Base-by-base conservation (phyloP, 305 asterid genomes). In the Fraxinus platypoda region DNA sequence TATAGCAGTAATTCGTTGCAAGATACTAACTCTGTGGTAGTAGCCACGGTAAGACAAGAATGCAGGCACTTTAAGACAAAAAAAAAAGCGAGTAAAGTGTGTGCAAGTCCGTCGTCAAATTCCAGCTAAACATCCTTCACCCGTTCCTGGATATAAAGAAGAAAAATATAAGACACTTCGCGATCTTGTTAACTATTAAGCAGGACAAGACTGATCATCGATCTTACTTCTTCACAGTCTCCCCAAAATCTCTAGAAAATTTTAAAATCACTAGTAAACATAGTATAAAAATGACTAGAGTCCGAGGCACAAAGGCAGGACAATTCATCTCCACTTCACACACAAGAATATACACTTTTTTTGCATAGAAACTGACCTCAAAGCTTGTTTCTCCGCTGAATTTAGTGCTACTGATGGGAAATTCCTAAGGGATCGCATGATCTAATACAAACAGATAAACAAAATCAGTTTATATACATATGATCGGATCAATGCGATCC, bases 401-500 rank as follows among this genome's bases (percentile, higher is more conserved):
- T 12, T 68, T 75, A 79, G 77, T 62, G 83, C 83, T 25, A 75
- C 4, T 25, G 68, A 46, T 83, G 86, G 83, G 80, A 77, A 79
- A 83, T 79, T 83, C 83, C 83, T 17, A 83, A 83, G 83, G 66
- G 86, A 79, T 83, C 64, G 83, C 86, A 83, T 83, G 86, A 83
- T 83, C 86, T 80, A 33, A 78, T 79, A 15, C 75, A 68, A 68
- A 38, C 34, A 25, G 12, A 54, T 15, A n/a, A 49, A 49, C 76
- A 37, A 33, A 25, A 35, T 37, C 23, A 68, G 19, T 68, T 68
- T 30, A 64, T 68, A 12, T 68, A 4, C 38, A 68, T 68, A 30
- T 70, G 11, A 38, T 81, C 43, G 80, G 86, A 83, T 83, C 86
- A 83, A 83, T 83, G 86, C 94, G 94, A 90, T 90, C 94, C 94